Conservation (phyloP, 805 yeast species). For the Dipodascopsis uninucleata region DNA sequence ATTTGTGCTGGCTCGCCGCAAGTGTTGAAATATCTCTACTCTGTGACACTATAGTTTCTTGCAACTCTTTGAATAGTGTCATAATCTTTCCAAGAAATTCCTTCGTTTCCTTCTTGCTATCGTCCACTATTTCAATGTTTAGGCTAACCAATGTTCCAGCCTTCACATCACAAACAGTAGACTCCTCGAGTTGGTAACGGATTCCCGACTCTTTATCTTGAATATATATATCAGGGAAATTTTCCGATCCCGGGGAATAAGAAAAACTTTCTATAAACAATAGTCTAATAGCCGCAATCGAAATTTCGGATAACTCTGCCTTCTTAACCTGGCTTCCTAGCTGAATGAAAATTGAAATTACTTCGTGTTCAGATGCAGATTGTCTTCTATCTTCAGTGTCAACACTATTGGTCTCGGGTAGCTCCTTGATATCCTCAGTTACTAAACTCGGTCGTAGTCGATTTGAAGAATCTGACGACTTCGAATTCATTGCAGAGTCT, state of each 20-base stretch:
- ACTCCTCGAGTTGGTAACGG: conserved; percentile 78
- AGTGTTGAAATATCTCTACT: conserved; percentile 25
- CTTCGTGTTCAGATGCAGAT: no score
- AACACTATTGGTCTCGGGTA: no score
- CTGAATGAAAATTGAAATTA: conserved; percentile 35
- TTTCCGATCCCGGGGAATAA: conserved; percentile 65
- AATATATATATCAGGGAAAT: conserved; percentile 76
- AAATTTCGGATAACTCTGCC: conserved; percentile 33
- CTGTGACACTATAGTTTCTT: conserved; percentile 29
- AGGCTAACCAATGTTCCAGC: conserved; percentile 60
- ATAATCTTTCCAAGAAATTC: conserved; percentile 30
- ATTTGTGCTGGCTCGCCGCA: conserved; percentile 19
- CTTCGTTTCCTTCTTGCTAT: conserved; percentile 34
- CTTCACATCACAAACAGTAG: conserved; percentile 52
- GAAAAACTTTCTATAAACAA: conserved; percentile 85
- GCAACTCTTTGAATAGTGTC: conserved; percentile 31
- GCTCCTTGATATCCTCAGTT: no score
- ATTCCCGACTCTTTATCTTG: conserved; percentile 57
- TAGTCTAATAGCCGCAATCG: conserved; percentile 56
- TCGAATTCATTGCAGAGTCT: background rate
- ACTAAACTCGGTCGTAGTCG: no score
- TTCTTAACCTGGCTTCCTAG: conserved; percentile 38
- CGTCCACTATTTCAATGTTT: conserved; percentile 41
- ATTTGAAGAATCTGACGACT: no score
- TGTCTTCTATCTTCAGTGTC: no score